phyloP scores from a whole-genome alignment of 2,329 filamentous ascomycete species.

The Fusarium camptoceras region DNA sequence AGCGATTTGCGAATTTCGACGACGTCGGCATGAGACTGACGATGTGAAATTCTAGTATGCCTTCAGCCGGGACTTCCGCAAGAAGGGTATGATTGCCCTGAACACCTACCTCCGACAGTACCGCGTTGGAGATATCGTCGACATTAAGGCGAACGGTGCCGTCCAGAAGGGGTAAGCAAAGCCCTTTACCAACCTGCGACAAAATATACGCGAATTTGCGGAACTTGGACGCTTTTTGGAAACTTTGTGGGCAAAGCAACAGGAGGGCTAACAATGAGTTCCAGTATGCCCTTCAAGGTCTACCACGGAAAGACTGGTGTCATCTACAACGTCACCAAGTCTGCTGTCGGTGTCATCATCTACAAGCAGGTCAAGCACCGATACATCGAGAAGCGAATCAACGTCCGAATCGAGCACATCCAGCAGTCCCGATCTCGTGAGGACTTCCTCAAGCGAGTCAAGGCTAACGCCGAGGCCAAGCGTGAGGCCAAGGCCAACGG shows the following conservation, averaged over 20 bases:
- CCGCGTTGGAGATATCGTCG: slow-evolving; percentile 98
- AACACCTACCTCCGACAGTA: slow-evolving; percentile 95
- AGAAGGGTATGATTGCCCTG: slow-evolving; percentile 93
- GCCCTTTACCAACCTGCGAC: slow-evolving; percentile 34
- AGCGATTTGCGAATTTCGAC: slow-evolving; percentile 29
- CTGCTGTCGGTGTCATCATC: slow-evolving; percentile 97
- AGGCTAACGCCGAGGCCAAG: slow-evolving; percentile 94
- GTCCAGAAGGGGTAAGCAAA: slow-evolving; percentile 90
- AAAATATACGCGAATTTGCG: slow-evolving; percentile 25
- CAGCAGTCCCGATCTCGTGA: slow-evolving; percentile 93
- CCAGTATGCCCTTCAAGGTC: slow-evolving; percentile 97
- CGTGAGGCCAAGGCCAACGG: slow-evolving; percentile 92
- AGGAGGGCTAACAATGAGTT: slow-evolving; percentile 51
- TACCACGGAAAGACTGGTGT: slow-evolving; percentile 99
- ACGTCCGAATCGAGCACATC: slow-evolving; percentile 98
- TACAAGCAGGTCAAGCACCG: slow-evolving; percentile 99
- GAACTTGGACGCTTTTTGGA: slow-evolving; percentile 26
- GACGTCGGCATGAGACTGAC: slow-evolving; percentile 48
- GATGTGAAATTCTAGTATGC: slow-evolving; percentile 70
- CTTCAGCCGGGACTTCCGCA: slow-evolving; percentile 94
- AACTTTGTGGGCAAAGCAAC: slow-evolving; percentile 13
- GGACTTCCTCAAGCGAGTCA: slow-evolving; percentile 96
- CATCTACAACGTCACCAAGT: slow-evolving; percentile 99
- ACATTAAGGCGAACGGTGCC: slow-evolving; percentile 98
- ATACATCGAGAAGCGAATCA: slow-evolving; percentile 99